Evolutionary conservation across 1,284 basidiomycete genomes (phyloP).

Genomic region (Coriolopsis trogii): DNA sequence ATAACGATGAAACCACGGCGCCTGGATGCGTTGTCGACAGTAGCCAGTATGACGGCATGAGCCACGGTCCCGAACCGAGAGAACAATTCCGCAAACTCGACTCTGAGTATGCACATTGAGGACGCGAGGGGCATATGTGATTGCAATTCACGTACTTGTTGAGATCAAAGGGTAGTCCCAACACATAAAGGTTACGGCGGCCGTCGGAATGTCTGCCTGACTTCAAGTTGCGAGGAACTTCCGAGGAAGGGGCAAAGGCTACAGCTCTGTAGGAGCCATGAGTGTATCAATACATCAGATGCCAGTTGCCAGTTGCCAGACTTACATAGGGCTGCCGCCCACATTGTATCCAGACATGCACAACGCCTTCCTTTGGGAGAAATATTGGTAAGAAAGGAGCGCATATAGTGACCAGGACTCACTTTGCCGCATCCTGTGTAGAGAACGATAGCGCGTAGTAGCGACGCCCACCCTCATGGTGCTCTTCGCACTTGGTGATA

Average conservation of each 20-base stretch:
- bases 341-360: constrained; percentile 68
- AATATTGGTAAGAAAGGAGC: background rate
- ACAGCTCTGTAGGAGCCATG: constrained; percentile 36
- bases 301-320: too few species aligned
- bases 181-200: constrained; percentile 78
- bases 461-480: constrained; percentile 43
- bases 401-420: constrained; percentile 18
- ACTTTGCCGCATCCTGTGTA: constrained; percentile 53
- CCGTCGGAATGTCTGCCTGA: constrained; percentile 46
- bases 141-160: constrained; percentile 55
- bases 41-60: constrained; percentile 78
- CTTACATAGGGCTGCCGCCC: constrained; percentile 58
- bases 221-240: constrained; percentile 22
- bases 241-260: constrained; percentile 23
- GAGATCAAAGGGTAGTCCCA: constrained; percentile 76
- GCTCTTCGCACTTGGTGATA: constrained; percentile 43
- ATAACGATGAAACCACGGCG: constrained; percentile 81
- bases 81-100: constrained; percentile 64
- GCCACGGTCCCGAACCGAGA: constrained; percentile 64
- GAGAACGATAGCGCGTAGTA: constrained; percentile 54
- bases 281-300: background rate
- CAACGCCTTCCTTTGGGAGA: constrained; percentile 54
- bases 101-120: constrained; percentile 38
- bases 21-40: constrained; percentile 77
- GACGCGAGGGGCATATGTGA: background rate